Conservation (phyloP, 805 yeast species). For the Metschnikowia lachancei region DNA sequence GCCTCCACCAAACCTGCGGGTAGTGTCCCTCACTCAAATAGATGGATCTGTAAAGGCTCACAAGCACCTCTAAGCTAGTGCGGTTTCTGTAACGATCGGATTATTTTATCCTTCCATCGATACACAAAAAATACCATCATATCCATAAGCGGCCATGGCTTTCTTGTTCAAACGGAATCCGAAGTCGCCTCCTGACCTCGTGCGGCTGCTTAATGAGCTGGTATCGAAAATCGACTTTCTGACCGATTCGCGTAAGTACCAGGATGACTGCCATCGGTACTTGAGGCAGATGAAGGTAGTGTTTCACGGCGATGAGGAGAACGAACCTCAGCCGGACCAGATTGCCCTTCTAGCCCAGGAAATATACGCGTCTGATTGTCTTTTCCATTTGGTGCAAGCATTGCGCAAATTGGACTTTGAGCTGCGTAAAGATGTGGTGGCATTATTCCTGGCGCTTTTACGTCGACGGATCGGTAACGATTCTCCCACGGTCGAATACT, state of each 20-base stretch:
- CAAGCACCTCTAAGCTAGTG: too few relatives aligned
- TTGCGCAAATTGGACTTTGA: conserved; percentile 80
- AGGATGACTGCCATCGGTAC: conserved; percentile 71
- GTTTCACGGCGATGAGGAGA: conserved; percentile 66
- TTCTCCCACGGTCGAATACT: conserved; percentile 84
- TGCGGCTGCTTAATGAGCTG: conserved; percentile 71
- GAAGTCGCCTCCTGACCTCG: conserved; percentile 82
- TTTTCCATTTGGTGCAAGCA: conserved; percentile 57
- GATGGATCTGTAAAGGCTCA: too few relatives aligned
- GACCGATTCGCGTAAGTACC: conserved; percentile 46
- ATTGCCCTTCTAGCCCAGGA: conserved; percentile 77
- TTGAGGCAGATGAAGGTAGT: conserved; percentile 62
- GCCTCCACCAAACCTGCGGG: too few relatives aligned
- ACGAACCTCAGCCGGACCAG: conserved; percentile 66
- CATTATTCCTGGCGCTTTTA: conserved; percentile 70
- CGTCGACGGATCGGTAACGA: conserved; percentile 74
- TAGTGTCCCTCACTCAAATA: too few relatives aligned
- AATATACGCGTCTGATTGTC: conserved; percentile 66
- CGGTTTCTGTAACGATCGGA: too few relatives aligned
- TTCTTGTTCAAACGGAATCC: conserved; percentile 89
- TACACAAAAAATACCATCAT: too few relatives aligned
- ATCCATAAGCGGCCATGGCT: conserved; percentile 52
- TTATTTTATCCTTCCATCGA: too few relatives aligned
- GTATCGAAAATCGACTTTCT: conserved; percentile 56
- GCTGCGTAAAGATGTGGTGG: conserved; percentile 76